Percentiles rank a stretch among this genome's conserved stretches.
Conservation (phyloP, 75 land plant genomes). For the Cupressus sempervirens region DNA sequence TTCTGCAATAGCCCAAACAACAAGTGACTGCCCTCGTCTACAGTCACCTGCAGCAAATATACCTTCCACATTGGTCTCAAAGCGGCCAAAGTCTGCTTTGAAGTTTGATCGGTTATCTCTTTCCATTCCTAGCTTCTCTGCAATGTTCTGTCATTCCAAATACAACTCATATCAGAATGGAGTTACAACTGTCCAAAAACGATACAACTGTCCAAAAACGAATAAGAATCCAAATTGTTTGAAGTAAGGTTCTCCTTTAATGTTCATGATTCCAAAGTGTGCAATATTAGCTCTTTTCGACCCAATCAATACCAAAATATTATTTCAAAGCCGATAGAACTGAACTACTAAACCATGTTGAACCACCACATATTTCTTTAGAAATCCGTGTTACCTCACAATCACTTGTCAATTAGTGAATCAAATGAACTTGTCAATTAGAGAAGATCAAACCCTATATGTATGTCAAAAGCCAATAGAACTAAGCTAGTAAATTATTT, state of each 20-base stretch:
- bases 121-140: slow-evolving; percentile 79
- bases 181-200: background rate
- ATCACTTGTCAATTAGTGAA: background rate
- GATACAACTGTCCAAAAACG: background rate
- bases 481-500: background rate
- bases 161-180: background rate
- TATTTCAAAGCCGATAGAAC: background rate
- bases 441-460: background rate
- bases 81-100: slow-evolving; percentile 85
- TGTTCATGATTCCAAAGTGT: background rate
- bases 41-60: slow-evolving; percentile 98
- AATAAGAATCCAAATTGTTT: background rate
- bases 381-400: background rate
- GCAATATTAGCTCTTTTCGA: background rate
- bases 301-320: background rate
- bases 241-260: background rate
- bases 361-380: background rate
- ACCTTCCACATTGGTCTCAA: slow-evolving; percentile 76
- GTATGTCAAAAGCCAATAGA: background rate
- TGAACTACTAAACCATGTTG: background rate
- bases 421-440: background rate
- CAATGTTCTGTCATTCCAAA: slow-evolving; percentile 51
- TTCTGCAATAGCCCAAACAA: slow-evolving; percentile 96
- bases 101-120: slow-evolving; percentile 78
- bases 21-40: slow-evolving; percentile 91